These are phyloP conservation scores for Zoysia matrella DNA, from an alignment of 202 grass and related monocot genomes.

Conservation along the genomic window DNA sequence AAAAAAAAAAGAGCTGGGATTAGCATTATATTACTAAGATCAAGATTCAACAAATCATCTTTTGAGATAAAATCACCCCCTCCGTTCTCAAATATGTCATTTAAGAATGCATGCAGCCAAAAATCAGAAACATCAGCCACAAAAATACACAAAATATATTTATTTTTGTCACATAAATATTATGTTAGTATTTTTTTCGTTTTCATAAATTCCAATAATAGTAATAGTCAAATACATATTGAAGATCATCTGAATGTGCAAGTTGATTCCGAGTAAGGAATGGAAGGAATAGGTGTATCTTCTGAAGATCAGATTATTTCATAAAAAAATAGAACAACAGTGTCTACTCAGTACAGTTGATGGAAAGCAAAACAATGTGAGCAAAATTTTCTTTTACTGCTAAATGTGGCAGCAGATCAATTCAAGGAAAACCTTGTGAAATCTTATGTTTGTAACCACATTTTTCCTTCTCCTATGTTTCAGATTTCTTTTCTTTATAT, in stretches of 20 bases:
- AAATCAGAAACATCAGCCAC: background rate
- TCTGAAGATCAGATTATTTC: constrained; percentile 18
- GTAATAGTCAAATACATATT: background rate
- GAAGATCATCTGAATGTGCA: background rate
- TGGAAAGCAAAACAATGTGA: background rate
- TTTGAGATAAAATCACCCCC: constrained; percentile 5
- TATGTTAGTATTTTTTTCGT: background rate
- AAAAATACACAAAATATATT: background rate
- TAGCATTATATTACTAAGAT: constrained; percentile 31
- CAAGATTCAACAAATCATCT: constrained; percentile 13
- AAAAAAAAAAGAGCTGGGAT: constrained; percentile 19
- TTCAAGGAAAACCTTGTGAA: background rate
- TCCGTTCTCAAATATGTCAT: background rate
- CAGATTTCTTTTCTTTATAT: background rate
- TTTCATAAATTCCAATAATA: background rate
- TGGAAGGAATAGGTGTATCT: background rate
- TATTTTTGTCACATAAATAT: background rate
- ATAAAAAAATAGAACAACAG: constrained; percentile 18
- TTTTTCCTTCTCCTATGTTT: background rate
- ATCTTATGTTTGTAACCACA: background rate
- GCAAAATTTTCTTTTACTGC: background rate
- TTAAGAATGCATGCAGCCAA: background rate
- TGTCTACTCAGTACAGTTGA: background rate
- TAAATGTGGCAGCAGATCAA: constrained; percentile 2
- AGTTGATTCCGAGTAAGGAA: background rate